Evolutionary conservation across 768 basidiomycete species (phyloP), one percentile per base, ranked within the genome.

Genomic region (Termitomyces sp.): DNA sequence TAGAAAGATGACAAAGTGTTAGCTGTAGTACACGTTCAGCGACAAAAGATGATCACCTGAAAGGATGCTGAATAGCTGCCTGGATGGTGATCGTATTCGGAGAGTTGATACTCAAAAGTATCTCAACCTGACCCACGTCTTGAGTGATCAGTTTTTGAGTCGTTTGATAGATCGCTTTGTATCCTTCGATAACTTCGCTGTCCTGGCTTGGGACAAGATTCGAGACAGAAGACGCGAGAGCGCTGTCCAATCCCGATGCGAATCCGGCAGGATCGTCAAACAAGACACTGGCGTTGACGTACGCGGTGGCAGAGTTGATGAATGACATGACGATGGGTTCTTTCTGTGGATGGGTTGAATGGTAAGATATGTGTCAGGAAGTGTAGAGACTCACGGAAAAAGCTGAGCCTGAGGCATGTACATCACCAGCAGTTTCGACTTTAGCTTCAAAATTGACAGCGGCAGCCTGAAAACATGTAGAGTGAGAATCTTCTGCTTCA

Each of bases 221-320:
- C 10, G 41, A 33, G n/a, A 35, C 50, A 3, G 63, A 62, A n/a
- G 45, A 53, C 40, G 55, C 56, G 3, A 59, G 32, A 14, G 48
- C 46, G 26, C 22, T 35, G n/a, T 44, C 24, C 5, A 62, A 32
- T 41, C 22, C 40, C 24, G 30, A 45, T 41, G 56, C 46, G 36
- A 64, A 62, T 28, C 52, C 52, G 22, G 35, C 40, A 28, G 57
- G 24, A 53, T 54, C 60, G 44, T 70, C 75, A 58, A 83, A 72
- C 33, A 83, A 74, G 35, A 68, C 68, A 38, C 78, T 76, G 59
- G 76, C 70, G 69, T 85, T 85, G 62, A 78, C 74, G 65, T 85
- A 88, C 7, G 80, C 81, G 40, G 81, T 82, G 4, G 85, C 85
- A 35, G 82, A 78, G 73, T 87, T 88, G 66, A 86, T 74, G 67